Evolutionary conservation across 371 early-diverging fungal genomes (phyloP), one percentile per base, ranked within the genome.

Genomic region (Mortierella sp.): DNA sequence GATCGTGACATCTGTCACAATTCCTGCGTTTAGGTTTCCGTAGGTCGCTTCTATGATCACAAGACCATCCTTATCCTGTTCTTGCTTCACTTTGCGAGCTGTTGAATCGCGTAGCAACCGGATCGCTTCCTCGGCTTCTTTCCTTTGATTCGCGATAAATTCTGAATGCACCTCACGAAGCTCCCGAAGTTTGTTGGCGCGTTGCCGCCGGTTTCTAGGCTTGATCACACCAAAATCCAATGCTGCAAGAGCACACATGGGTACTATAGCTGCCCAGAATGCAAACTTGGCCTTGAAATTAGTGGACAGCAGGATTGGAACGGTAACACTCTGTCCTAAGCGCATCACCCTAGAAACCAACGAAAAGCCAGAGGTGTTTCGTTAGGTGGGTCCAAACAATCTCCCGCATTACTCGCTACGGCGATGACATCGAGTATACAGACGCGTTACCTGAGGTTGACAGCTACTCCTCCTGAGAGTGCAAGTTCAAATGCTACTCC

Each of bases 11-110:
- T 98, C 96, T 41, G 94, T 86, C 28, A 86, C 83, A 49, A 79
- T 67, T 31, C 73, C 77, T 17, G 80, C 77, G 7, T 74, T 71
- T 48, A 95, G 78, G 67, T 91, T 87, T 55, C 98, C 98, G 68
- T 97, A 98, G 52, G 87, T 72, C 14, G 98, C 98, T 47, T 88
- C 84, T 24, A 96, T 81, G 66, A 98, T 91, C 22, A 96, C 87
- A 43, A 98, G 82, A 6, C 97, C 91, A 27, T 87, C 70, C 62
- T 86, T 89, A 17, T 79, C 79, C 60, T 88, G 87, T 68, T 95
- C 95, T 40, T 82, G 83, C 41, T 86, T 86, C 37, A 74, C 72
- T 69, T 91, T 92, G 49, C 92, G 86, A n/a, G 81, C 81, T 5
- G 91, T 90, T 39, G 88, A 82, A 9, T 90, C 90, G 21, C 76